Base-by-base conservation (phyloP, 257 asterid species). In the Fraxinus anomala region DNA sequence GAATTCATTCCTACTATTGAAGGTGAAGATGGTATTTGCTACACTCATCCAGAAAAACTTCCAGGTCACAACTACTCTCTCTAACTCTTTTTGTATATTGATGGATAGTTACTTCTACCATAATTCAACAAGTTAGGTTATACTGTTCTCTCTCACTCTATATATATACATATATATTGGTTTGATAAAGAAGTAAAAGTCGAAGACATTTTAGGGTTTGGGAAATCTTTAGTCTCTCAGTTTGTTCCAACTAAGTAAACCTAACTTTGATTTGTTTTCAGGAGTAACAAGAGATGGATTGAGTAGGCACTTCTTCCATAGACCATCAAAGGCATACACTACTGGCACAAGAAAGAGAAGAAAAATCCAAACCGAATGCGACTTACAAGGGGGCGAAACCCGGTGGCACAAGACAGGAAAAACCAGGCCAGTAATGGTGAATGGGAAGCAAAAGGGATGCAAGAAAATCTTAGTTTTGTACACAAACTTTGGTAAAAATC, bases 401-500 rank as follows among this genome's bases (percentile, higher is more conserved):
- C 88, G 99, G 84, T 96, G 99, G 99, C 99, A 96, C 90, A 96
- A 96, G 86, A 96, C 99, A 0, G 99, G 99, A 13, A 96, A 93
- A 73, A 96, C 99, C 16, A 80, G 99, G 65, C 99, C 99, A 8
- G 99, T 96, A 7, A 89, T 96, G 98, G 90, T 77, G 2, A 88
- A 87, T 73, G 97, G 98, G 14, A 91, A 92, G 86, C 99, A 96
- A 54, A 96, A 92, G 63, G 99, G 99, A 8, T 96, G 98, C 89
- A 96, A 96, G 91, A 96, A 96, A 40, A 96, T 96, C 68, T 79
- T 96, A 36, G 99, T 96, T 1, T 67, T 96, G 63, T 96, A 96
- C 87, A 96, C 99, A 11, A 96, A 96, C 75, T 96, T 96, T 17
- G 98, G 99, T 1, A 96, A 96, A 59, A 93, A 96, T 28, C 84